Evolutionary conservation across 1,284 basidiomycete genomes (phyloP), one percentile per base, ranked within the genome.

Genomic region (Rhodotorula sp.): DNA sequence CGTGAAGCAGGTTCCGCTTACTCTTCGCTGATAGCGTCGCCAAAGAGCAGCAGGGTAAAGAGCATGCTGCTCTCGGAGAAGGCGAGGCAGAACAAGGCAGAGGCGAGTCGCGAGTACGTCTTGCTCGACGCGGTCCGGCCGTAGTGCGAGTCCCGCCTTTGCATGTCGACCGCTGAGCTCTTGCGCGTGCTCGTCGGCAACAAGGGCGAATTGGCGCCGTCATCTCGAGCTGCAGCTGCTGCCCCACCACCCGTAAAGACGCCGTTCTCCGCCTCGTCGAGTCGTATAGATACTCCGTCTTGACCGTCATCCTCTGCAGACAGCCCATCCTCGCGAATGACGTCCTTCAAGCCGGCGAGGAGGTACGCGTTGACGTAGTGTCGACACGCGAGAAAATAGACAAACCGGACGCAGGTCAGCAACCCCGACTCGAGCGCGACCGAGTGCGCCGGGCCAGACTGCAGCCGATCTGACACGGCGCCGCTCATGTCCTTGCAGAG

Each of bases 41-140:
- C 78, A 48, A 78, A 77, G n/a, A 79, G 68, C 33, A 79, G 60
- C 53, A 79, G 68, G n/a, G 77, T 77, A 67, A 78, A 79, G 45
- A 79, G 75, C 49, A 76, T 77, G 46, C 70, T 75, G 51, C 72
- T 75, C 71, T 79, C 79, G 48, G 76, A 79, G 62, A 79, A 78
- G 24, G 76, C 62, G 14, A 78, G 67, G 69, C 79, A 79, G 73
- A 79, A 79, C 48, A 79, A 60, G 37, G 72, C 67, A 4, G 69
- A 70, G 7, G 78, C 53, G 30, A 79, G 65, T n/a, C 46, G 60
- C 20, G 75, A 59, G 60, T 74, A 62, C 57, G 61, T 45, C 37
- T 48, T n/a, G 20, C 55, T 48, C 22, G 54, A 60, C n/a, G 51
- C 64, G 10, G 48, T 22, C 5, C 45, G 20, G 15, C 51, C 53